Evolutionary conservation across 768 basidiomycete species (phyloP).

Genomic region (Termitomyces sp.): DNA sequence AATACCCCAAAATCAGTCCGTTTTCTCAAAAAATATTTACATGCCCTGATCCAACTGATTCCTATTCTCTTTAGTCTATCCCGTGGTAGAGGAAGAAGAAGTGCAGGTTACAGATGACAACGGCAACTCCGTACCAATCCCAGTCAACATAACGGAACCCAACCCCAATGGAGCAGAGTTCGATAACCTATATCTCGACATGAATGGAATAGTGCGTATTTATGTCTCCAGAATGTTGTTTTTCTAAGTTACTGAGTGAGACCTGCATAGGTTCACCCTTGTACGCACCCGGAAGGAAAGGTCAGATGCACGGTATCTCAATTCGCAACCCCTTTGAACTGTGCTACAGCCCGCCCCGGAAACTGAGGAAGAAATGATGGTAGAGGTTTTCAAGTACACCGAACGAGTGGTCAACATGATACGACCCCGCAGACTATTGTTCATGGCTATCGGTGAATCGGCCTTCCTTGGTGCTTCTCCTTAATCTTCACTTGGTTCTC

Average conservation of each 20-base stretch:
- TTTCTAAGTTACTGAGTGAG: not conserved
- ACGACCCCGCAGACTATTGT: slow-evolving; percentile 87
- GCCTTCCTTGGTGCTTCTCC: not conserved
- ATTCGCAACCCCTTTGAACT: slow-evolving; percentile 1
- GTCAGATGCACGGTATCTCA: slow-evolving; percentile 29
- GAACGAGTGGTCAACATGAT: slow-evolving; percentile 97
- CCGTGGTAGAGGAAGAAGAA: slow-evolving; percentile 85
- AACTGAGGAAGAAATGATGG: slow-evolving; percentile 99
- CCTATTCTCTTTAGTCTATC: slow-evolving; percentile 41
- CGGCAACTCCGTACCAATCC: slow-evolving; percentile 64
- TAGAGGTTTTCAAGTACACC: slow-evolving; percentile 94
- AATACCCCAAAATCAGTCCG: slow-evolving; percentile 95
- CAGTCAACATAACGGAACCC: slow-evolving; percentile 68
- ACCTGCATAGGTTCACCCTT: slow-evolving; percentile 79
- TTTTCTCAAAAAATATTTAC: slow-evolving; percentile 1
- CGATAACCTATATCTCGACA: slow-evolving; percentile 95
- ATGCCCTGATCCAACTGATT: not conserved
- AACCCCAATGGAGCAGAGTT: slow-evolving; percentile 98
- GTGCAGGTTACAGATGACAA: slow-evolving; percentile 59
- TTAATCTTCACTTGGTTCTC: not conserved
- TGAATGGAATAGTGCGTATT: slow-evolving; percentile 91
- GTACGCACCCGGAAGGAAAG: slow-evolving; percentile 98
- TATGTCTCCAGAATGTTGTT: not conserved
- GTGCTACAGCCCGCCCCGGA: slow-evolving; percentile 79
- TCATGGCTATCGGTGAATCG: slow-evolving; percentile 93